Evolutionary conservation across 2,329 filamentous ascomycete genomes (phyloP), one percentile per base, ranked within the genome.

Genomic region (Penicillium sp.): DNA sequence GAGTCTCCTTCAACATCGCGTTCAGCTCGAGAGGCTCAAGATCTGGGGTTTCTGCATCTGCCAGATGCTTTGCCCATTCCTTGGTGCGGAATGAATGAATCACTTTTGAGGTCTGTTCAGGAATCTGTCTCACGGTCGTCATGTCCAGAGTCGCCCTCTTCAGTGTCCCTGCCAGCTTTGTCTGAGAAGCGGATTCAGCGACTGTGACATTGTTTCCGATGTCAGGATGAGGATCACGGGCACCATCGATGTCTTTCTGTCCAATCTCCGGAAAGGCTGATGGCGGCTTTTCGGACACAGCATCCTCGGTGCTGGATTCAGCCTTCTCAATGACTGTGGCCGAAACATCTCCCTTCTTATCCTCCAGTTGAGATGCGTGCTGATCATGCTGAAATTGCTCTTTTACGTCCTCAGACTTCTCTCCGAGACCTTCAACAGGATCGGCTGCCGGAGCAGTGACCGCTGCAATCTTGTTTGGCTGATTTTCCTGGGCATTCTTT

Each of bases 31-130:
- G 53, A 4, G 59, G 66, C 52, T 76, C 61, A 64, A 76, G 65
- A 1, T 81, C 77, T 1, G 89, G 89, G 4, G 74, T 71, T 13
- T 96, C 90, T 6, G 91, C 89, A 34, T 79, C 73, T 52, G 83
- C 82, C 9, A 95, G 75, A 65, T 95, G 89, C 66, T 95, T 96
- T 0, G 89, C 89, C 91, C 91, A 97, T 69, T 97, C 91, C 55
- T 95, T 95, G 1, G 89, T 96, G 47, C 91, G 81, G 63, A 93
- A 95, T 0, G 86, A 87, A 64, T 88, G 74, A 1, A 89, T 85
- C 7, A 95, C 79, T 50, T 81, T 84, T 1, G 89, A 93, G 27
- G 89, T 69, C 10, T 81, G 80, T n/a, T 76, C 72, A 0, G 87
- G 87, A 8, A 95, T 76, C 9, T 76, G 76, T 3, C 82, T 80